Conservation (phyloP, 805 yeast genomes). For the Pichia sporocuriosa region DNA sequence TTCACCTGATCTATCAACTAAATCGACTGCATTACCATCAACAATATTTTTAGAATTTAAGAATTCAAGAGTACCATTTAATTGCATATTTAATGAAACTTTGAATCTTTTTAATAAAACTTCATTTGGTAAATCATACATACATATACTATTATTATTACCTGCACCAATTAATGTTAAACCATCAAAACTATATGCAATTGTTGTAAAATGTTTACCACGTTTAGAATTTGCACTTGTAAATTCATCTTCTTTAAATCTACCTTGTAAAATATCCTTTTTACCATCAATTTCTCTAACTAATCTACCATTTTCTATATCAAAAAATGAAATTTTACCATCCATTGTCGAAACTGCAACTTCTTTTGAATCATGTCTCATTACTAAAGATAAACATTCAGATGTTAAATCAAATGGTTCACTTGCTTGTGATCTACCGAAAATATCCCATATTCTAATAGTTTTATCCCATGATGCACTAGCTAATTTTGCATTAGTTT, state of each 20-base stretch:
- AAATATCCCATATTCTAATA: conserved; percentile 86
- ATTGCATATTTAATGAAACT: conserved; percentile 81
- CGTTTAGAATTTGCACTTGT: conserved; percentile 73
- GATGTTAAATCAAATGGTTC: conserved; percentile 85
- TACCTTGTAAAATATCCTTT: conserved; percentile 79
- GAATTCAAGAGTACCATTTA: conserved; percentile 78
- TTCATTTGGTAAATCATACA: conserved; percentile 84
- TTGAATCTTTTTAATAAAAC: conserved; percentile 77
- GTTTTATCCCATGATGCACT: conserved; percentile 97
- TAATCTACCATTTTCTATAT: conserved; percentile 75
- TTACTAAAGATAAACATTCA: conserved; percentile 74
- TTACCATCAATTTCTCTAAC: conserved; percentile 78
- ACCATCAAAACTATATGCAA: conserved; percentile 88
- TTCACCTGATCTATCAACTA: conserved; percentile 82
- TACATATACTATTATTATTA: conserved; percentile 81
- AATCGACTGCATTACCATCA: conserved; percentile 78
- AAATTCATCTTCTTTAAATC: conserved; percentile 78
- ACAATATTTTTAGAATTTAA: conserved; percentile 79
- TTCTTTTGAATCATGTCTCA: conserved; percentile 91
- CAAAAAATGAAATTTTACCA: conserved; percentile 82
- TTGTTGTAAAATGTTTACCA: conserved; percentile 74
- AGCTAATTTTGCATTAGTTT: conserved; percentile 63
- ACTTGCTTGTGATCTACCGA: conserved; percentile 76
- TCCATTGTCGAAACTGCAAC: conserved; percentile 83
- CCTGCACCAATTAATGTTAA: conserved; percentile 86